These are phyloP conservation scores for Epichloe hybrida DNA, from an alignment of 2,329 filamentous ascomycete species.

Conservation along the genomic window DNA sequence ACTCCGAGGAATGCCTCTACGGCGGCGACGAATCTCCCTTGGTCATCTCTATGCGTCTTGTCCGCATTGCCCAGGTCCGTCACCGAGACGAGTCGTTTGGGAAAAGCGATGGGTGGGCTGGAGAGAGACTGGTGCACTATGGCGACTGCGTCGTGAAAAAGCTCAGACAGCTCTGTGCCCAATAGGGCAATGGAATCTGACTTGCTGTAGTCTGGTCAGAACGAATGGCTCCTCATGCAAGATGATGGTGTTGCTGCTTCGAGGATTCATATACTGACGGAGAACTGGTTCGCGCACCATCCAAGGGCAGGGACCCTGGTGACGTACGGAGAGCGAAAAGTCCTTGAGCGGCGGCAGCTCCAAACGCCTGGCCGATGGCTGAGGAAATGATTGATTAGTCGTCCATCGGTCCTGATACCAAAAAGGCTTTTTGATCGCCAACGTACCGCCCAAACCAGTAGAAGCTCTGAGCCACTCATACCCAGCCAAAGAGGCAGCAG, in stretches of 20 bases:
- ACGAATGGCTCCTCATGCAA: neutral
- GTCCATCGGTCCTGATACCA: too few species aligned
- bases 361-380: constrained; percentile 11
- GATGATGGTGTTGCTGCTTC: too few species aligned
- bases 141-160: constrained; percentile 10
- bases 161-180: constrained; percentile 13
- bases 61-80: constrained; percentile 10
- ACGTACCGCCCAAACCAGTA: constrained; percentile 23
- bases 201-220: constrained; percentile 4
- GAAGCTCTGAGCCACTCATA: constrained; percentile 29
- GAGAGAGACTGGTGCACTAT: constrained; percentile 6
- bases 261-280: constrained; percentile 8
- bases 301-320: constrained; percentile 4
- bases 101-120: neutral
- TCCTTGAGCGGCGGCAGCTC: constrained; percentile 13
- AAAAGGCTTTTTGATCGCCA: too few species aligned
- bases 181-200: constrained; percentile 12
- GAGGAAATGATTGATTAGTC: neutral
- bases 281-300: constrained; percentile 8
- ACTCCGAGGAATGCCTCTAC: constrained; percentile 12
- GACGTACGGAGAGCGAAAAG: constrained; percentile 20
- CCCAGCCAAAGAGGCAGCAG: constrained; percentile 21
- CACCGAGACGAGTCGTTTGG: constrained; percentile 14
- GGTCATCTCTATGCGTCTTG: constrained; percentile 4
- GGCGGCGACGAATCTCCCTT: constrained; percentile 12